Base-by-base conservation (phyloP, 345 rosid species). In the Citrus maxima region DNA sequence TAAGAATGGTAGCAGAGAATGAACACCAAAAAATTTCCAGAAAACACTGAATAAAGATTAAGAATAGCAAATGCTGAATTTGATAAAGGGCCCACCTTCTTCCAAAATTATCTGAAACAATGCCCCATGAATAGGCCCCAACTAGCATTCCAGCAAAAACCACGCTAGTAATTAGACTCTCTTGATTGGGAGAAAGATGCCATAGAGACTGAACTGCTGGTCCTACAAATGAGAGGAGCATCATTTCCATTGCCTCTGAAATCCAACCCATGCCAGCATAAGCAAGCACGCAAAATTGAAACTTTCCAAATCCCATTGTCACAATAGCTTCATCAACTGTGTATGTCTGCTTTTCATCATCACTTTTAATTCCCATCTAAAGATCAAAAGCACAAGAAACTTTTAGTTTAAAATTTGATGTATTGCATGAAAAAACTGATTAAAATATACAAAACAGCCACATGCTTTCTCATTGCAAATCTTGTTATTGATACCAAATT, bases 201-300 rank as follows among this genome's bases (percentile, higher is more conserved):
- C 98, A 95, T 0, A 78, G 59, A 19, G 89, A 82, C 80, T 90
- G 89, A 73, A 95, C 93, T 49, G 93, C 94, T 28, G 98, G 94
- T 62, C 98, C 98, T 2, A 95, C 78, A 78, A 90, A 93, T 30
- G 98, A 95, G 40, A 95, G 94, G 32, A 95, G 93, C 98, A 95
- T 95, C 93, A 93, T 87, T 80, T 95, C 98, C 98, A 95, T 95
- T 6, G 98, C 98, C 73, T 95, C 98, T 10, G 93, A 94, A 77
- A 90, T 38, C 98, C 91, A 91, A 67, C 91, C 98, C 95, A 95
- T 88, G 77, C 98, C 98, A 70, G 98, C 94, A 77, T 95, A 95
- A 67, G 89, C 91, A 72, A 93, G 91, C 62, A 95, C 89, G 59
- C 83, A 80, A 7, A 76, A 51, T 70, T 95, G 98, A 75, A 89